These are phyloP conservation scores for Termitomyces sp. DNA, from an alignment of 768 basidiomycete species.

Conservation along the genomic window DNA sequence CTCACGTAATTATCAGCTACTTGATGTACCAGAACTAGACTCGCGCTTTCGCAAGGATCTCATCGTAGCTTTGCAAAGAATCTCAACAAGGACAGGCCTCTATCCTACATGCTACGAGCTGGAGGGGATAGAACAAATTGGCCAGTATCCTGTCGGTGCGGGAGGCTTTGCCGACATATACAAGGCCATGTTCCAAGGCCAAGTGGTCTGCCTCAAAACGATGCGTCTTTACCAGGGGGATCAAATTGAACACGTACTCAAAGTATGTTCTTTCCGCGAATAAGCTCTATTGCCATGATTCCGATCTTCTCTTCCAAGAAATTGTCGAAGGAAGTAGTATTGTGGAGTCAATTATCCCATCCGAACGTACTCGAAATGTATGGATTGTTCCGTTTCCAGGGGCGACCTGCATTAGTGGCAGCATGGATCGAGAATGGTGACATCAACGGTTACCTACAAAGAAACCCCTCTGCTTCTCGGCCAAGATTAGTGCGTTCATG, in stretches of 20 bases:
- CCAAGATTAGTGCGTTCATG: neutral
- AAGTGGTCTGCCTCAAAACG: neutral
- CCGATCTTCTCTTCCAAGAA: neutral
- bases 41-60: neutral
- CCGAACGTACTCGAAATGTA: constrained; percentile 16
- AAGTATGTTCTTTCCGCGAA: neutral
- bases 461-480: neutral
- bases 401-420: constrained; percentile 12
- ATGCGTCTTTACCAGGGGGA: neutral
- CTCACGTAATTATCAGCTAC: too few relatives aligned
- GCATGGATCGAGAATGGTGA: constrained; percentile 15
- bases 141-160: neutral
- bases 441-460: constrained; percentile 1
- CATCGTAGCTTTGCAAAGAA: constrained; percentile 1
- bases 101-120: constrained; percentile 2
- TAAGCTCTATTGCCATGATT: neutral
- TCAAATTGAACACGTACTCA: neutral
- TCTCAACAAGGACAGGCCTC: neutral
- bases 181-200: neutral
- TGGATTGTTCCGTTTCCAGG: constrained; percentile 11
- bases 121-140: neutral
- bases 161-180: constrained; percentile 4
- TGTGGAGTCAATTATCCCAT: constrained; percentile 8
- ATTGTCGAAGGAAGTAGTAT: neutral
- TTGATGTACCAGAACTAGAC: neutral